Base-by-base conservation (phyloP, 805 yeast genomes). In the Priceomyces fermenticarens region DNA sequence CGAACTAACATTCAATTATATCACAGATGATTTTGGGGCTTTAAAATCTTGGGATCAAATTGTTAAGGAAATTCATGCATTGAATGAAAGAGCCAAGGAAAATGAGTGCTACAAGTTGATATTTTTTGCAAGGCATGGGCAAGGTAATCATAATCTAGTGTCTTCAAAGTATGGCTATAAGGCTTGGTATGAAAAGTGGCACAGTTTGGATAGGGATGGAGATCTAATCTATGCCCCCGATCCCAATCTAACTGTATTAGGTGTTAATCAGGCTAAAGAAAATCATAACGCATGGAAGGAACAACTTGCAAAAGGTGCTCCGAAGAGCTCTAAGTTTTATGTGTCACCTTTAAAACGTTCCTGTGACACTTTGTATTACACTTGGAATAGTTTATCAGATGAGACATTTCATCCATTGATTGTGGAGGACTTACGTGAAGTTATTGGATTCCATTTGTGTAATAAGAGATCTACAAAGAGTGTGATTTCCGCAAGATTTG, bases 341-440 rank as follows among this genome's bases (percentile, higher is more conserved):
- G 71, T 73, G 23, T 80, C 85, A 2, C 88, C 88, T 0, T 72
- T 83, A 60, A 78, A 83, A 35, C 67, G 88, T 51, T 77, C 85
- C 15, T 63, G 76, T n/a, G 72, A 73, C 49, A 83, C 88, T 0
- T 64, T 75, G 46, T 62, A 67, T 4, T 57, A 68, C 34, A 80
- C 87, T 1, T 75, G 80, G 75, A 57, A 65, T 9, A 75, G 65
- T 23, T 57, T 69, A 4, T 47, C 63, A n/a, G 45, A 42, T 32
- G 25, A 53, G 28, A 38, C 43, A 20, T 30, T 51, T 40, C 42
- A 49, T 5, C 75, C 77, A 3, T 36, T 62, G 20, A 63, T 74
- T 39, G 57, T 57, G 41, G 80, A 75, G 41, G 55, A 59, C 26
- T 49, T 81, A 5, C 65, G 88, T 44, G 88, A 83, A 57, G 78